Base-by-base conservation (phyloP, 2,329 filamentous ascomycete genomes). In the Raffaelea deltoideospora region DNA sequence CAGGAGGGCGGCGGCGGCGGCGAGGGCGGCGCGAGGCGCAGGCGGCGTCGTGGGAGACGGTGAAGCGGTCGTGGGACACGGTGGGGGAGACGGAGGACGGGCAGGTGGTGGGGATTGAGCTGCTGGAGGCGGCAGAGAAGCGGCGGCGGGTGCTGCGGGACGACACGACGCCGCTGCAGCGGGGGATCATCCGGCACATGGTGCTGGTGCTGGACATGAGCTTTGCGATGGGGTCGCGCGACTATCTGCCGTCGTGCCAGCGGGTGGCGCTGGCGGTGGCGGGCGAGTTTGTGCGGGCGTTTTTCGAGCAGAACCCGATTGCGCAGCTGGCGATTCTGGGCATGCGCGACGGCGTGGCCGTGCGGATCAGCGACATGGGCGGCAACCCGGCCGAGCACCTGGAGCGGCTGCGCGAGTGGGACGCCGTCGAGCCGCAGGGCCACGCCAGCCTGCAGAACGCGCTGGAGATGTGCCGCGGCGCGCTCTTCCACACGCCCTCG, bases 261-360 rank as follows among this genome's bases (percentile, higher is more conserved):
- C 70, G 86, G 27, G 70, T 95, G 23, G 80, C 78, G 36, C 68
- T 95, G 50, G 77, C 77, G 44, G 92, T 86, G 57, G 80, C 86
- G 14, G 73, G 79, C 44, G 79, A 86, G 39, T 98, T 96, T 56
- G 80, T 96, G 34, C 72, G 78, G 41, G 88, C 95, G 55, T 98
- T 85, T 60, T 98, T 96, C 53, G 90, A 96, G 58, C 90, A 98
- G 58, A 98, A 98, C 50, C 90, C 90, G 10, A 96, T 98, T 46
- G 93, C 86, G 10, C 90, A 98, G 59, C 72, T 98, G 39, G 87
- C 82, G 19, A 79, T 98, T 22, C 65, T 98, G 28, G 88, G 83
- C 35, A 94, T 96, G 82, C 75, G 83, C 43, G 90, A 96, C 54
- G 90, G 90, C 14, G 66, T 96, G 14, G 87, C 87, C 3, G 65